Percentiles rank a stretch among this genome's conserved stretches.
These are phyloP conservation scores for Leptographium lundbergii DNA, from an alignment of 2,329 filamentous ascomycete species.

Conservation along the genomic window DNA sequence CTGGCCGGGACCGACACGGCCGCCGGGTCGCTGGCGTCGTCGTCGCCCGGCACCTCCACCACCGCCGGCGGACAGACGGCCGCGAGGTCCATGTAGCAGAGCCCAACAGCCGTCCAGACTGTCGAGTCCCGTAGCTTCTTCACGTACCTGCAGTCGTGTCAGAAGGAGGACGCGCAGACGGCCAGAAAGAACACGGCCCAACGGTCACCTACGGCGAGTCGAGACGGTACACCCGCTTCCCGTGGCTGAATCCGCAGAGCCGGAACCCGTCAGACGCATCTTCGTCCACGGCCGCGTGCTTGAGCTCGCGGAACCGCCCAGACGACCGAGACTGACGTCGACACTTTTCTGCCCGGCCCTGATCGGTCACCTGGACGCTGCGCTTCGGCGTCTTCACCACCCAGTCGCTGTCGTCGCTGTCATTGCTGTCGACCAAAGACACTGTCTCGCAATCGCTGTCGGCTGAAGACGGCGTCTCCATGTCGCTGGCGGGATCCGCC, in stretches of 20 bases:
- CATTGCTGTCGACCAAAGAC: background rate
- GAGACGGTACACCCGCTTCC: slow-evolving; percentile 9
- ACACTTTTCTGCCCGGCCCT: slow-evolving; percentile 5
- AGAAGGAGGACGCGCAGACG: background rate
- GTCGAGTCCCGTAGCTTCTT: background rate
- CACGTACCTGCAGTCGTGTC: background rate
- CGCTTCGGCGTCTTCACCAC: background rate
- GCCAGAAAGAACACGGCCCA: background rate
- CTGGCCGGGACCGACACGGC: too few species aligned
- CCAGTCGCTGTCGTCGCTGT: background rate
- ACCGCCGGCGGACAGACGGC: slow-evolving; percentile 4
- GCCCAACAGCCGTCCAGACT: slow-evolving; percentile 7
- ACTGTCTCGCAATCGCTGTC: background rate
- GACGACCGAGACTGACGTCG: background rate
- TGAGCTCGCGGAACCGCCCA: background rate
- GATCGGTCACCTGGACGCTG: too few species aligned
- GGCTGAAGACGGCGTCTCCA: too few species aligned
- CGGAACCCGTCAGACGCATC: slow-evolving; percentile 2
- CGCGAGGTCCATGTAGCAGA: slow-evolving; percentile 7
- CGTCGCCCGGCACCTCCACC: background rate
- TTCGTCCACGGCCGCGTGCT: slow-evolving; percentile 3
- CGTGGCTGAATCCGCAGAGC: slow-evolving; percentile 5
- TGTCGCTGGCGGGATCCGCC: background rate
- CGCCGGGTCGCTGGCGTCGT: background rate
- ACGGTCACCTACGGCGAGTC: background rate